phyloP scores from a whole-genome alignment of 805 yeast genomes.

The Cyberlindnera japonica region DNA sequence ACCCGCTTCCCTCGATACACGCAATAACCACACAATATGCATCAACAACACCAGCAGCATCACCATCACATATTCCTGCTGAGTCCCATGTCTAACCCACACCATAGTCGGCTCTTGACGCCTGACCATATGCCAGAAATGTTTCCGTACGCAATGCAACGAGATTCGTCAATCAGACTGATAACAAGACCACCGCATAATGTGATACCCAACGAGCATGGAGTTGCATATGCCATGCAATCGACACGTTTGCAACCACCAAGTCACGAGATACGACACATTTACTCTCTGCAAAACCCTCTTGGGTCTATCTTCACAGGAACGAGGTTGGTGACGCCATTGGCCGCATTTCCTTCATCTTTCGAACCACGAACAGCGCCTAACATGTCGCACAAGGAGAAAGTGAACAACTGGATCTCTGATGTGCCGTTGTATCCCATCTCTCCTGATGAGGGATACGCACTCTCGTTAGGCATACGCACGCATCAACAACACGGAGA shows the following conservation, averaged over 20 bases:
- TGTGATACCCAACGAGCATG: too few species aligned
- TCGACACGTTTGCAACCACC: too few species aligned
- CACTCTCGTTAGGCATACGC: neutral
- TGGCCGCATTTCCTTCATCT: conserved; percentile 35
- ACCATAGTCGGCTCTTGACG: neutral
- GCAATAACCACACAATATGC: too few species aligned
- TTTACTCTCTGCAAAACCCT: too few species aligned
- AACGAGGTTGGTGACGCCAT: conserved; percentile 1
- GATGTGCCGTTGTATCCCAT: conserved; percentile 46
- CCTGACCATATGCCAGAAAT: neutral
- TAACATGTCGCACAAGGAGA: conserved; percentile 64
- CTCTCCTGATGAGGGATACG: neutral
- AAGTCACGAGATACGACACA: too few species aligned
- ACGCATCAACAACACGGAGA: neutral
- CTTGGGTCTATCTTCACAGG: neutral
- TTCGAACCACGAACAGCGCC: conserved; percentile 62
- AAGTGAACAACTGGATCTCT: conserved; percentile 61
- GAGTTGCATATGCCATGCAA: too few species aligned
- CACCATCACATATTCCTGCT: neutral
- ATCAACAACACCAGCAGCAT: too few species aligned
- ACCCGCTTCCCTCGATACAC: too few species aligned
- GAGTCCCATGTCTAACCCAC: neutral
- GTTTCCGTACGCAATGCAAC: neutral
- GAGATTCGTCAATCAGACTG: too few species aligned
- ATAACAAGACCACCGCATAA: too few species aligned